phyloP scores from a whole-genome alignment of 148 eudicot genomes.

The Persicaria maculosa region DNA sequence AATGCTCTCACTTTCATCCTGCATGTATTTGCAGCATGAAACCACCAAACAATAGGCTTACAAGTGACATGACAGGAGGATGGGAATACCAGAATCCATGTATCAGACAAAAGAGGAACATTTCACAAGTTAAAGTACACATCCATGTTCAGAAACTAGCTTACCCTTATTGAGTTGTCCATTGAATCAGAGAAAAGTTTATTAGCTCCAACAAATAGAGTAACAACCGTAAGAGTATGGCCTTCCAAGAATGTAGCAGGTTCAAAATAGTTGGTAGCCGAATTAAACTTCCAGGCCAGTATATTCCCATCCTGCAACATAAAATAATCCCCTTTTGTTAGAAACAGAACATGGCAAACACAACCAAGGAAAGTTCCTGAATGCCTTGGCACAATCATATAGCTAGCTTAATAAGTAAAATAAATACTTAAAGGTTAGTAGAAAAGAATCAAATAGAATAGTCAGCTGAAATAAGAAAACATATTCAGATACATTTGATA shows the following conservation, averaged over 20 bases:
- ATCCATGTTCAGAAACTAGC: not conserved
- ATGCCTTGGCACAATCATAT: too few relatives aligned
- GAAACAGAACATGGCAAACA: not conserved
- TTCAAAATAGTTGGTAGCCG: constrained; percentile 64
- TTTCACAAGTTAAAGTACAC: too few relatives aligned
- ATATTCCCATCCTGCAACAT: constrained; percentile 70
- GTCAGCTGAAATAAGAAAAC: not conserved
- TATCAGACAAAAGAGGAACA: too few relatives aligned
- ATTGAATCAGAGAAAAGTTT: constrained; percentile 92
- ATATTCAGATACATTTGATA: not conserved
- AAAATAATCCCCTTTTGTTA: not conserved
- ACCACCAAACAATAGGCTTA: not conserved
- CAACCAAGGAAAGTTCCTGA: too few relatives aligned
- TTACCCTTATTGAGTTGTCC: constrained; percentile 75
- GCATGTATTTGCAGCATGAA: constrained; percentile 17
- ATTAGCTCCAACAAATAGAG: constrained; percentile 84
- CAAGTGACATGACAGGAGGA: not conserved
- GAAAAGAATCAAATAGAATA: too few relatives aligned
- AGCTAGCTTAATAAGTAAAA: too few relatives aligned
- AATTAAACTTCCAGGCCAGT: constrained; percentile 89
- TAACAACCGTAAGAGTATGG: constrained; percentile 71
- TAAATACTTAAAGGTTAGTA: too few relatives aligned
- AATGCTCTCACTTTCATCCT: too few relatives aligned
- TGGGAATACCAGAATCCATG: too few relatives aligned
- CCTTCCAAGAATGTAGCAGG: constrained; percentile 84